These are phyloP conservation scores for Penicillium sp. DNA, from an alignment of 2,329 filamentous ascomycete genomes.

Conservation along the genomic window DNA sequence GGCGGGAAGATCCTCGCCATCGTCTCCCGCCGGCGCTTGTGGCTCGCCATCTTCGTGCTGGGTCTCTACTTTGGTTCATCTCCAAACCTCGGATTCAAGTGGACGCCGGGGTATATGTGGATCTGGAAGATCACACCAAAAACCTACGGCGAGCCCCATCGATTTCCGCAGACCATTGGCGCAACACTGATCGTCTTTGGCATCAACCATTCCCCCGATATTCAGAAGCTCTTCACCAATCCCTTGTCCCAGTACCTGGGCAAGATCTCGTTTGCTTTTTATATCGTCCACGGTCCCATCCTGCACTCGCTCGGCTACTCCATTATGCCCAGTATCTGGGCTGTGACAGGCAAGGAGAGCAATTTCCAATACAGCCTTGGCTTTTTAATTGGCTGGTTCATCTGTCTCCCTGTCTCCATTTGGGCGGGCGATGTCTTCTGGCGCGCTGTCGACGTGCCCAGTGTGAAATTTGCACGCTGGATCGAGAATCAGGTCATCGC, in stretches of 20 bases:
- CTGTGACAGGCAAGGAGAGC: conserved; percentile 41
- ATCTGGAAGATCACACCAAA: conserved; percentile 42
- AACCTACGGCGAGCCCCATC: conserved; percentile 45
- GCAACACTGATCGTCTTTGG: conserved; percentile 46
- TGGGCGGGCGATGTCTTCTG: conserved; percentile 63
- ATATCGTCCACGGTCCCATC: conserved; percentile 50
- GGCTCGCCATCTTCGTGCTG: conserved; percentile 40
- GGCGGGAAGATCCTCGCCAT: conserved; percentile 20
- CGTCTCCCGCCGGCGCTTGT: conserved; percentile 35
- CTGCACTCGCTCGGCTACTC: conserved; percentile 47
- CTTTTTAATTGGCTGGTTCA: conserved; percentile 42
- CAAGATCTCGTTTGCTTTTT: conserved; percentile 51
- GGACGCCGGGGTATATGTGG: conserved; percentile 46
- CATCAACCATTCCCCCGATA: conserved; percentile 42
- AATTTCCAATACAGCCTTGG: conserved; percentile 42
- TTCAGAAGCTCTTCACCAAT: conserved; percentile 46
- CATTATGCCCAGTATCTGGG: conserved; percentile 46
- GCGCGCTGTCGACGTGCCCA: conserved; percentile 56
- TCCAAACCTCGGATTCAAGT: conserved; percentile 42
- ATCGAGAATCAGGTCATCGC: conserved; percentile 43
- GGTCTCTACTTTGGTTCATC: conserved; percentile 47
- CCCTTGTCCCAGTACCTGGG: conserved; percentile 49
- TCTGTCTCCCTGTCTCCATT: conserved; percentile 47
- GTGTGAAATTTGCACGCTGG: conserved; percentile 54
- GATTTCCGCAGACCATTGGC: conserved; percentile 48